A percentile compares a stretch with the other conserved stretches of the same genome.
Conservation (phyloP, 1,284 basidiomycete genomes). For the Tetrapyrgos nigripes region DNA sequence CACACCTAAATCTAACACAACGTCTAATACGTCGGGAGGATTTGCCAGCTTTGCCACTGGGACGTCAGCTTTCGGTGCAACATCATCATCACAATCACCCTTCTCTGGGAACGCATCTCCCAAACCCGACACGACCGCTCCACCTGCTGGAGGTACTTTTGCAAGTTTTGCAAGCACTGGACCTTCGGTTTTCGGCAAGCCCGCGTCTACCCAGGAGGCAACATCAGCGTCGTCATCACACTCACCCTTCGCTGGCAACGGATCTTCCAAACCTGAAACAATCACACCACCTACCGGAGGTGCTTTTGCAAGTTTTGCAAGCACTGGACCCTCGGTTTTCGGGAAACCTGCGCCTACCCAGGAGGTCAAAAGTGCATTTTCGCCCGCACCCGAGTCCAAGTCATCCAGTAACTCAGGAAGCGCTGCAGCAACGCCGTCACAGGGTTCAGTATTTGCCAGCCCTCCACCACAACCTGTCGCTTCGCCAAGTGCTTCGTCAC, state of each 20-base stretch:
- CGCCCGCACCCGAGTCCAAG: background rate
- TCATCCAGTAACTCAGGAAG: background rate
- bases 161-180: conserved; percentile 30
- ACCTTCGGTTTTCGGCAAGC: conserved; percentile 15
- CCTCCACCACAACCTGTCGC: conserved; percentile 6
- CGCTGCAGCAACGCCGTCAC: background rate
- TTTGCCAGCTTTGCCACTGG: conserved; percentile 10
- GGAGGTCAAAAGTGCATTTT: conserved; percentile 1
- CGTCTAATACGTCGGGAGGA: conserved; percentile 1
- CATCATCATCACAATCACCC: background rate
- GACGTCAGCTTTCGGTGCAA: conserved; percentile 4
- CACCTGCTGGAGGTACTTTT: conserved; percentile 25
- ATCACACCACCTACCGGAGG: background rate
- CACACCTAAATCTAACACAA: conserved; percentile 2
- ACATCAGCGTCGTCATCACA: no score
- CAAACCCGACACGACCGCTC: background rate
- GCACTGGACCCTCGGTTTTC: conserved; percentile 15
- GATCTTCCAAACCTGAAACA: background rate
- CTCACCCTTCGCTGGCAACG: background rate
- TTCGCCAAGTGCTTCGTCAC: conserved; percentile 9
- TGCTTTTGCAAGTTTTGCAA: conserved; percentile 5
- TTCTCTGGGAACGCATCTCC: background rate
- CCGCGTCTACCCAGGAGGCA: no score
- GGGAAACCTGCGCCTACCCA: conserved; percentile 19
- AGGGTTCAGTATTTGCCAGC: background rate